Conservation (phyloP, 176 grass and related monocot species). For the Rhipidocladum racemiflorum region DNA sequence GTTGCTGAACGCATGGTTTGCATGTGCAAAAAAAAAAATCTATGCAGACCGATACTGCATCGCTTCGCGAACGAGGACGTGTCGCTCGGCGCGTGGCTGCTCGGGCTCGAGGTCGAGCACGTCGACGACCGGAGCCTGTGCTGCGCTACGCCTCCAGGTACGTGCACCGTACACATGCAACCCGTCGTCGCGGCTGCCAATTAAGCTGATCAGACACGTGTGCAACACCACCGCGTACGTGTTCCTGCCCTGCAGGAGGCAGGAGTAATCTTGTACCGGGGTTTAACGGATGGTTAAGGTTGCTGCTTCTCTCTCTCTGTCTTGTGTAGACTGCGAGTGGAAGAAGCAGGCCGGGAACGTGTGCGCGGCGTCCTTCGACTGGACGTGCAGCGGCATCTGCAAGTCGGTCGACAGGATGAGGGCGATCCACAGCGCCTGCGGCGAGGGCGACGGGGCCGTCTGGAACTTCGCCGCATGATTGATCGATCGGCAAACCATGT, state of each 20-base stretch:
- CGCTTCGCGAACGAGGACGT: slow-evolving; percentile 89
- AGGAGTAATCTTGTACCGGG: background rate
- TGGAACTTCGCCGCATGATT: slow-evolving; percentile 10
- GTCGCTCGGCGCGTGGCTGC: slow-evolving; percentile 72
- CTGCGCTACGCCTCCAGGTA: slow-evolving; percentile 69
- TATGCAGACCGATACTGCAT: slow-evolving; percentile 64
- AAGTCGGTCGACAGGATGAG: slow-evolving; percentile 60
- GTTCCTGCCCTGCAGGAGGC: no score
- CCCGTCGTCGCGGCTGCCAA: background rate
- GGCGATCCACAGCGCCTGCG: slow-evolving; percentile 54
- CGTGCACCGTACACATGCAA: background rate
- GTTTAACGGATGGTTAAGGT: no score
- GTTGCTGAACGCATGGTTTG: no score
- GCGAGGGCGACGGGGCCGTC: slow-evolving; percentile 44
- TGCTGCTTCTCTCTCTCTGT: no score
- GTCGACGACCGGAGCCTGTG: slow-evolving; percentile 80
- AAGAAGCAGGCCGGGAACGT: slow-evolving; percentile 55
- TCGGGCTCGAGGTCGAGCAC: slow-evolving; percentile 80
- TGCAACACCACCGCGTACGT: no score
- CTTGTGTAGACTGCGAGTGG: slow-evolving; percentile 50
- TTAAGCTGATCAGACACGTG: no score
- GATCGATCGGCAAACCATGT: background rate
- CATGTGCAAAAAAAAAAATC: background rate
- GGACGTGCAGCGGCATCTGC: slow-evolving; percentile 58
- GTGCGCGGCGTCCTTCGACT: slow-evolving; percentile 62